A percentile compares a stretch with the other conserved stretches of the same genome.
Evolutionary conservation across 129 eudicot genomes (phyloP).

Genomic region (Helianthus tuberosus): DNA sequence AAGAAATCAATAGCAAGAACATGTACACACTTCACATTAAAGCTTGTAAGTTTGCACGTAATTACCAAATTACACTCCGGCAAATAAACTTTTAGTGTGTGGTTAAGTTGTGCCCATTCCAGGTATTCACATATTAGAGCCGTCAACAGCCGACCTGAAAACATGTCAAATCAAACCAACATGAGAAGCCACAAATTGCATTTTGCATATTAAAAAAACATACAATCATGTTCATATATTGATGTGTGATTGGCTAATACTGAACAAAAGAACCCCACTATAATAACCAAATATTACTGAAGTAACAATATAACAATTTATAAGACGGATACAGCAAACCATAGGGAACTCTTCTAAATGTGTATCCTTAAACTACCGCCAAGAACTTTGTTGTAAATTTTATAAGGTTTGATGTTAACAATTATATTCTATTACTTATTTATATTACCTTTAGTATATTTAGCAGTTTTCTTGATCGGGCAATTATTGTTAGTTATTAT

Average conservation of each 20-base stretch:
- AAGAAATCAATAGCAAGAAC: conserved; percentile 4
- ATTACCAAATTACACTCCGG: conserved; percentile 95
- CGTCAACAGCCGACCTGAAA: conserved; percentile 83
- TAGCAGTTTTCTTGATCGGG: not conserved
- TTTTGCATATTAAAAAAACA: not conserved
- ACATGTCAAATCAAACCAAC: conserved; percentile 27
- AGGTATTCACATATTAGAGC: conserved; percentile 94
- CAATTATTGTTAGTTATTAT: not conserved
- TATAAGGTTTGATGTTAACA: not conserved
- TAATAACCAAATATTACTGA: not conserved
- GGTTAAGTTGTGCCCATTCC: conserved; percentile 96
- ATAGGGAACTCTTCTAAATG: not conserved
- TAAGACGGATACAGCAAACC: not conserved
- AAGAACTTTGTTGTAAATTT: not conserved
- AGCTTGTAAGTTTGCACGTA: conserved; percentile 11
- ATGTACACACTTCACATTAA: conserved; percentile 2
- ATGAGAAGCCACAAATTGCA: conserved; percentile 22
- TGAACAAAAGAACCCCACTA: conserved; percentile 11
- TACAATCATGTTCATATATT: not conserved
- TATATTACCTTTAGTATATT: not conserved
- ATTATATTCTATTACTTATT: not conserved
- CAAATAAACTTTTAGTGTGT: conserved; percentile 81
- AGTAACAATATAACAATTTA: not conserved
- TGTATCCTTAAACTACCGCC: not conserved
- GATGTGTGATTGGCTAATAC: not conserved